Base-by-base conservation (phyloP, 768 basidiomycete species). In the Mycena venus region DNA sequence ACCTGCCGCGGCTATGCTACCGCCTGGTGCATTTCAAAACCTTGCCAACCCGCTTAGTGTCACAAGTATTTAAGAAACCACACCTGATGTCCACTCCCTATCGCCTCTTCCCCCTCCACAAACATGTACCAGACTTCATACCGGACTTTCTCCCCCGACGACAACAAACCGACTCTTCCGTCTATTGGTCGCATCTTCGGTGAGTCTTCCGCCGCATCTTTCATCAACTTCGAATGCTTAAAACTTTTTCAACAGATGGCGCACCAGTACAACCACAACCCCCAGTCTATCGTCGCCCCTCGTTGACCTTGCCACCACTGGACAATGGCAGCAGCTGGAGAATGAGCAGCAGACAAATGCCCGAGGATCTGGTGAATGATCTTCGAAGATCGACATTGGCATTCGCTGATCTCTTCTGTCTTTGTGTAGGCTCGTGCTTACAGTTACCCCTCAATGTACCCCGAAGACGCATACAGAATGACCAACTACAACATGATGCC, bases 151-250 rank as follows among this genome's bases (percentile, higher is more conserved):
- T 21, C 64, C 49, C 23, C 60, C 32, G 61, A 49, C 6, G 76
- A 75, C 38, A 67, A 75, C 38, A 70, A 76, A 34, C 79, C 79
- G 10, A 77, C 78, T 21, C 75, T 80, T 27, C 79, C 79, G 19
- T 80, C 79, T 23, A 80, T 80, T 63, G 77, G 78, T 71, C 76
- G 79, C 19, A 80, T 80, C 21, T 78, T 80, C 19, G 79, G 77
- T 78, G 15, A 23, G 72, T 72, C 17, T 49, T 19, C 21, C 29
- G 6, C n/a, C 42, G 5, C 25, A 12, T 23, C 19, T n/a, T 6
- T 23, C 32, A 19, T 64, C 29, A 25, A 9, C 42, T 8, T 27
- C n/a, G 4, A 11, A 25, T 51, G 21, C 47, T 72, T 27, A 25
- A 32, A n/a, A n/a, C n/a, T n/a, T 21, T 53, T 49, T 53, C 15